Percentiles rank a stretch among this genome's conserved stretches.
These are phyloP conservation scores for Fulvia fulva DNA, from an alignment of 2,329 filamentous ascomycete genomes.

Conservation along the genomic window DNA sequence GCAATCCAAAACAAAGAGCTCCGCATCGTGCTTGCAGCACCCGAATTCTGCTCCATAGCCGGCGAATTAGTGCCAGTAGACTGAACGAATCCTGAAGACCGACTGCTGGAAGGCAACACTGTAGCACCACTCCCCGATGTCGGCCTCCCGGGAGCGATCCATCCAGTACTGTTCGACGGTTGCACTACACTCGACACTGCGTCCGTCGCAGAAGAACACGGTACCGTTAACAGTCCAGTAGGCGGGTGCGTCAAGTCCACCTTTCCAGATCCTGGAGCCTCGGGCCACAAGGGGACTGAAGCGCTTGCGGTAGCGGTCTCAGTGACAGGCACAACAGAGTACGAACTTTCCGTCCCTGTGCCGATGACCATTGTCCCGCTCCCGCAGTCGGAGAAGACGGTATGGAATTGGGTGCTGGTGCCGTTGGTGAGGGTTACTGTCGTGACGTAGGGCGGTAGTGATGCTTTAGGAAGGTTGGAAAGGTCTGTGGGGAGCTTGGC, in stretches of 20 bases:
- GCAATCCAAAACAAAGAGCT: not conserved
- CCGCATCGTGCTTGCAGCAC: not conserved
- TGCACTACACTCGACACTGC: not conserved
- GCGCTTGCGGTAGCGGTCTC: not conserved
- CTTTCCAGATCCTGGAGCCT: not conserved
- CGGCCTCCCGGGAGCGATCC: too few species aligned
- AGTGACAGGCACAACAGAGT: not conserved
- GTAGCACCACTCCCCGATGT: too few species aligned
- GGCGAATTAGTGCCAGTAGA: not conserved
- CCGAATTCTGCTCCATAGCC: not conserved
- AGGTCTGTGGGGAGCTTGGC: not conserved
- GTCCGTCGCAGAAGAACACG: not conserved
- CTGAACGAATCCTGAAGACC: not conserved
- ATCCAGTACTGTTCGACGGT: too few species aligned
- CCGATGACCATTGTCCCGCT: slow-evolving; percentile 6
- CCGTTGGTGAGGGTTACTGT: slow-evolving; percentile 2
- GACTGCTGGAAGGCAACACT: not conserved
- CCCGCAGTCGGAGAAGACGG: slow-evolving; percentile 6
- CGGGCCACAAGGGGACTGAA: not conserved
- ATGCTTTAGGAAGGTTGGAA: not conserved
- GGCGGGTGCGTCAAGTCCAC: not conserved
- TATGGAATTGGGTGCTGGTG: slow-evolving; percentile 1
- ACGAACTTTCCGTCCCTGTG: not conserved
- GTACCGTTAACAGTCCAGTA: not conserved
- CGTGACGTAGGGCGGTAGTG: slow-evolving; percentile 3